Evolutionary conservation across 495 filamentous ascomycete genomes (phyloP), one percentile per base, ranked within the genome.

Genomic region (Neurospora cerealis): DNA sequence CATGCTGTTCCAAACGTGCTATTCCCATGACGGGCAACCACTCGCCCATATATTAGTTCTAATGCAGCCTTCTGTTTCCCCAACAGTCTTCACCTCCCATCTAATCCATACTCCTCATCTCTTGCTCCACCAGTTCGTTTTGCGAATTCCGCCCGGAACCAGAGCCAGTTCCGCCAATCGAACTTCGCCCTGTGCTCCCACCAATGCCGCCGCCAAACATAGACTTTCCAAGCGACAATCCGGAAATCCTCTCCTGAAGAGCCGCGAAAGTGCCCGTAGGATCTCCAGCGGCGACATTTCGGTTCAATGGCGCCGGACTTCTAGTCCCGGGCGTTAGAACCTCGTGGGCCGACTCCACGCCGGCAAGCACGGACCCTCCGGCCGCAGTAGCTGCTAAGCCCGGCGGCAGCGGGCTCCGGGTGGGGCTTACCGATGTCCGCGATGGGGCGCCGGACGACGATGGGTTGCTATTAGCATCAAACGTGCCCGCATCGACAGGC

Each of bases 201-300:
- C 69, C 72, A 4, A 66, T 46, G 28, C 37, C 60, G n/a, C 75
- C 74, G 40, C 77, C 78, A 72, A 81, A 78, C 24, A 82, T 72
- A 19, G 74, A 74, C 42, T 79, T 80, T 19, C 82, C 80, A 44
- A 87, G 81, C n/a, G 82, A 81, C 21, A 89, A 71, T 1, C 83
- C 83, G 1, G 82, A 79, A 37, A 89, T 84, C 40, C 85, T 85
- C 24, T 87, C 87, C 62, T 83, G 80, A 17, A 89, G 72, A 2
- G 79, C 79, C 0, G 83, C 80, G 72, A 86, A 79, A 1, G 83
- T 80, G 5, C 79, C 77, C 5, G 83, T 79, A 7, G 83, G 77
- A 32, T 81, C 83, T 21, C 83, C 80, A 19, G 85, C 80, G 66
- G 80, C 83, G 1, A 81, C 78, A 69, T 84, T 86, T 9, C 82